Evolutionary conservation across 768 basidiomycete species (phyloP).

Genomic region (Lentinula sp.): DNA sequence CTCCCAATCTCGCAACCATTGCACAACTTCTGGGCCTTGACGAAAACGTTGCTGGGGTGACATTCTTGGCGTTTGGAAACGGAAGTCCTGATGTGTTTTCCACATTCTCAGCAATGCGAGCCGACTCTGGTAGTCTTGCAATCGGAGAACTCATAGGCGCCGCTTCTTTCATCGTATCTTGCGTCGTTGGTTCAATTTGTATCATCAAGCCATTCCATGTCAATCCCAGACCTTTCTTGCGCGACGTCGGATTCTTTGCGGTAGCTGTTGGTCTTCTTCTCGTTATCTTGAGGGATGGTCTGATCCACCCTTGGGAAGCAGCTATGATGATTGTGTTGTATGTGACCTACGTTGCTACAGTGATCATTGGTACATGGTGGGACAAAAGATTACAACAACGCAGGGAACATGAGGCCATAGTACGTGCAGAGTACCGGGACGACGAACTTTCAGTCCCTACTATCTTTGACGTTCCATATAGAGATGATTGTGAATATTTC

Average conservation of each 20-base stretch:
- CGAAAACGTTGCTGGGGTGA: conserved; percentile 94
- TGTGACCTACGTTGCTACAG: conserved; percentile 66
- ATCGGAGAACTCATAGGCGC: conserved; percentile 95
- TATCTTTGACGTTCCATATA: conserved; percentile 43
- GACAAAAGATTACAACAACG: conserved; percentile 45
- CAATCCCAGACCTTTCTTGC: conserved; percentile 71
- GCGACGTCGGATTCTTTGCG: conserved; percentile 96
- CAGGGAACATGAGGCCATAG: conserved; percentile 41
- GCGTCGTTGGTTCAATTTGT: conserved; percentile 97
- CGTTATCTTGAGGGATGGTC: conserved; percentile 69
- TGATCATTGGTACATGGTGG: conserved; percentile 78
- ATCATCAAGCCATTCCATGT: conserved; percentile 94
- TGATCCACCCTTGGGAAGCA: conserved; percentile 70
- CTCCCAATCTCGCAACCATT: conserved; percentile 90
- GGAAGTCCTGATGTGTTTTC: conserved; percentile 96
- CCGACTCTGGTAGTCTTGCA: conserved; percentile 81
- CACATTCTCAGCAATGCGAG: conserved; percentile 89
- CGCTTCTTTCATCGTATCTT: conserved; percentile 91
- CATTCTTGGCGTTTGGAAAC: conserved; percentile 95
- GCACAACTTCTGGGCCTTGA: conserved; percentile 80
- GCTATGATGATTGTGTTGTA: conserved; percentile 68
- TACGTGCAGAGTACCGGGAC: conserved; percentile 54
- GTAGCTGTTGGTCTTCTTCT: conserved; percentile 73
- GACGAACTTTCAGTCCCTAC: conserved; percentile 31
- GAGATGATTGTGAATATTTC: conserved; percentile 51